These are phyloP conservation scores for Trichoderma afroharzianum DNA, from an alignment of 2,329 filamentous ascomycete species.

Conservation along the genomic window DNA sequence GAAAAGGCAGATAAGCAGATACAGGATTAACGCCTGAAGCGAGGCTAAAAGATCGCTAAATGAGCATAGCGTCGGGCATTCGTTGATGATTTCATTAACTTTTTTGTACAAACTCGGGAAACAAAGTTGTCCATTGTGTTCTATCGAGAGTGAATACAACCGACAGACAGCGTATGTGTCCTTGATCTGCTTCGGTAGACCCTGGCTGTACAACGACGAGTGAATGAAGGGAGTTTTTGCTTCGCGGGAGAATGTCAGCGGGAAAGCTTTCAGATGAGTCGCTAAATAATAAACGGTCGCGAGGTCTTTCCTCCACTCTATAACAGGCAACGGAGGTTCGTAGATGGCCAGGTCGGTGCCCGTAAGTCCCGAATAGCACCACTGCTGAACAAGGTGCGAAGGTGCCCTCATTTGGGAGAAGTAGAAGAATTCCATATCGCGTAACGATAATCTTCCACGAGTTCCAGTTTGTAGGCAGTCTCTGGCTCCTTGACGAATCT, in stretches of 20 bases:
- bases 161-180: neutral
- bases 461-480: neutral
- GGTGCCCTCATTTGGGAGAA: neutral
- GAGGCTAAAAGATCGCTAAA: neutral
- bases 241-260: neutral
- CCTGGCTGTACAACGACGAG: neutral
- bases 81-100: neutral
- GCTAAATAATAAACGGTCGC: neutral
- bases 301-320: neutral
- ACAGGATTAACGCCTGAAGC: neutral
- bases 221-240: neutral
- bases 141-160: neutral
- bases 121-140: neutral
- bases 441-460: neutral
- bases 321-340: neutral
- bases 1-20: neutral
- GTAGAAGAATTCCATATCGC: neutral
- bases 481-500: neutral
- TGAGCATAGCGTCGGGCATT: neutral
- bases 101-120: neutral
- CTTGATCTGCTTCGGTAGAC: neutral
- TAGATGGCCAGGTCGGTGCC: neutral
- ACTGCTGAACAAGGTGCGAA: neutral
- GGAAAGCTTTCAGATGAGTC: neutral
- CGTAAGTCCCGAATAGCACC: neutral